Evolutionary conservation across 2,329 filamentous ascomycete genomes (phyloP).

Genomic region (Lachnellula occidentalis): DNA sequence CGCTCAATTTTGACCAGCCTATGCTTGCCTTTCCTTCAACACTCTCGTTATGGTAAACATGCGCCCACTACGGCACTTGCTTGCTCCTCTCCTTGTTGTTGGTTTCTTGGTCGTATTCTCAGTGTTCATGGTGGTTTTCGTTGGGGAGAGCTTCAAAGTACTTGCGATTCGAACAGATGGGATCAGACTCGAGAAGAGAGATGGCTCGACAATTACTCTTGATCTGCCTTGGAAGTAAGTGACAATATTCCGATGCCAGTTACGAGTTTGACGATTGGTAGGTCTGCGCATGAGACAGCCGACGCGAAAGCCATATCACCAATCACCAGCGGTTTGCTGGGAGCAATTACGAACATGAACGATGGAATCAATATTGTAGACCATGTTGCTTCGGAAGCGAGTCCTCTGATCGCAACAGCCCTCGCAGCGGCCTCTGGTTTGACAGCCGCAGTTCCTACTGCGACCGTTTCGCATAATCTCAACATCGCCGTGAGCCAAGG

Average conservation of each 20-base stretch:
- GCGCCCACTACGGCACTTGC: constrained; percentile 17
- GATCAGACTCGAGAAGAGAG: constrained; percentile 6
- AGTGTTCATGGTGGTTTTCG: constrained; percentile 20
- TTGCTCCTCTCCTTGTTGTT: constrained; percentile 11
- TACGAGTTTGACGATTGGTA: not conserved
- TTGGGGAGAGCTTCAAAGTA: constrained; percentile 22
- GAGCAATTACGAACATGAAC: constrained; percentile 13
- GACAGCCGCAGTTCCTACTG: not conserved
- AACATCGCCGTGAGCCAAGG: constrained; percentile 8
- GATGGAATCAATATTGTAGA: constrained; percentile 6
- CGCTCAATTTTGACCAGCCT: constrained; percentile 2
- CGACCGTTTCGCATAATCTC: not conserved
- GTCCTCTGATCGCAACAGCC: not conserved
- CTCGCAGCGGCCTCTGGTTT: not conserved
- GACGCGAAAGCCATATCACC: constrained; percentile 11
- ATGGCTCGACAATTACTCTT: constrained; percentile 13
- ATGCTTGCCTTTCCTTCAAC: constrained; percentile 1
- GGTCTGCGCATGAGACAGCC: not conserved
- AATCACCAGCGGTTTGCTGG: constrained; percentile 3
- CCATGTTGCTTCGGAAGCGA: not conserved
- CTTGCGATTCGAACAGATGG: constrained; percentile 8
- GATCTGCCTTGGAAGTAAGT: constrained; percentile 17
- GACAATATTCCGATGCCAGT: not conserved
- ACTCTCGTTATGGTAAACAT: constrained; percentile 11
- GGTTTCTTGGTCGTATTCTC: constrained; percentile 18